Evolutionary conservation across 345 rosid genomes (phyloP).

Genomic region (Camelina laxa): DNA sequence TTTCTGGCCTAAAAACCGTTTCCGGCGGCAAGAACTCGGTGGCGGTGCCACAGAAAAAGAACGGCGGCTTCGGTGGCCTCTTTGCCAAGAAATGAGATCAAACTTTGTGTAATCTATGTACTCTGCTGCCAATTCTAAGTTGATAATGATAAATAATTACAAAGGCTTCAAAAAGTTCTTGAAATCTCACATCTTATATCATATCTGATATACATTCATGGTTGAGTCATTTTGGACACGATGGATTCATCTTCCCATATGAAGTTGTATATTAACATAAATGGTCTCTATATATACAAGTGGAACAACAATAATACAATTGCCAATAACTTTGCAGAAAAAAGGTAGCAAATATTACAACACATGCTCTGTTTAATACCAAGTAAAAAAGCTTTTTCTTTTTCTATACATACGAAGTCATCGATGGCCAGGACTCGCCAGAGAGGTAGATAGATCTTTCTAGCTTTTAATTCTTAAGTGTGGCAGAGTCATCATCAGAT

Average conservation of each 20-base stretch:
- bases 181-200: neutral
- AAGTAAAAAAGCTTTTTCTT: conserved; percentile 23
- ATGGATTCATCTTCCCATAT: neutral
- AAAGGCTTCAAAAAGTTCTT: conserved; percentile 6
- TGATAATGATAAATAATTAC: neutral
- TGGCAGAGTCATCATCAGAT: conserved; percentile 27
- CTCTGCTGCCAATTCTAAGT: conserved; percentile 2
- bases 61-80: conserved; percentile 70
- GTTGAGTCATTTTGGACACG: conserved; percentile 3
- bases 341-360: conserved; percentile 27
- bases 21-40: conserved; percentile 58
- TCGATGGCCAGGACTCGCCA: neutral
- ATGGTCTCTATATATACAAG: conserved; percentile 31
- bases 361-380: conserved; percentile 25
- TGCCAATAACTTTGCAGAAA: conserved; percentile 20
- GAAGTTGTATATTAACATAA: conserved; percentile 10
- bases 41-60: conserved; percentile 65
- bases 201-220: neutral
- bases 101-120: conserved; percentile 7
- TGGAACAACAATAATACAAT: conserved; percentile 24
- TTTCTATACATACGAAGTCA: conserved; percentile 10
- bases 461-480: conserved; percentile 17
- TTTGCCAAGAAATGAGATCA: conserved; percentile 62
- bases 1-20: conserved; percentile 28
- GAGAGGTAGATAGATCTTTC: conserved; percentile 9